phyloP scores from a whole-genome alignment of 2,329 filamentous ascomycete species.

The Neurospora sp. region DNA sequence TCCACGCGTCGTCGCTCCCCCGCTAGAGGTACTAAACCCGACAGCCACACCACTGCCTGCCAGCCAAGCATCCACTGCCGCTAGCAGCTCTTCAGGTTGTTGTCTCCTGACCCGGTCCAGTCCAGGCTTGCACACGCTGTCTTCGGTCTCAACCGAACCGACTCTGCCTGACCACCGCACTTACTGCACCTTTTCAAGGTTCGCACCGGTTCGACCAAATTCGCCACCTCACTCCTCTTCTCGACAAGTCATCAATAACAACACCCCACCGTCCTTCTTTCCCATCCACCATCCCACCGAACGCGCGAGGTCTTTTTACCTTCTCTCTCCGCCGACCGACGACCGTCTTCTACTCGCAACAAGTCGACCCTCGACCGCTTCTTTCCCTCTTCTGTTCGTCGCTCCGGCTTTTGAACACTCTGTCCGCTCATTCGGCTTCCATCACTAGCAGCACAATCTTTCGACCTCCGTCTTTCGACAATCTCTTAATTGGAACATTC shows the following conservation, averaged over 20 bases:
- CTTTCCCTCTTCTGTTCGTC: conserved; percentile 11
- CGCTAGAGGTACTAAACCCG: background rate
- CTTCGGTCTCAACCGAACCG: background rate
- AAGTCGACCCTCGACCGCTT: conserved; percentile 1
- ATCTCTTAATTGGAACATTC: conserved; percentile 13
- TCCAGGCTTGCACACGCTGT: background rate
- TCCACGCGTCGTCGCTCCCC: conserved; percentile 1
- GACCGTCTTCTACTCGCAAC: background rate
- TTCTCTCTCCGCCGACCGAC: conserved; percentile 2
- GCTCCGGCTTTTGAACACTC: conserved; percentile 9
- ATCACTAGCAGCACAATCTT: conserved; percentile 8
- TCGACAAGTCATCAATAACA: background rate
- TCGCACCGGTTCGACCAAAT: background rate
- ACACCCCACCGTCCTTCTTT: conserved; percentile 3
- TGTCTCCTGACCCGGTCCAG: background rate
- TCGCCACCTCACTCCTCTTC: background rate
- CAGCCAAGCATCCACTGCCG: background rate
- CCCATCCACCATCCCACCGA: conserved; percentile 1
- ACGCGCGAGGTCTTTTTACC: background rate
- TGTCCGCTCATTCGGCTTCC: conserved; percentile 16
- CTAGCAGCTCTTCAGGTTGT: background rate
- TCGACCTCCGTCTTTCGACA: conserved; percentile 8
- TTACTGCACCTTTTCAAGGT: background rate
- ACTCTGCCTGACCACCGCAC: background rate
- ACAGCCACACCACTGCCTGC: background rate